Evolutionary conservation across 768 basidiomycete species (phyloP).

Genomic region (Agaricus subrufescens): DNA sequence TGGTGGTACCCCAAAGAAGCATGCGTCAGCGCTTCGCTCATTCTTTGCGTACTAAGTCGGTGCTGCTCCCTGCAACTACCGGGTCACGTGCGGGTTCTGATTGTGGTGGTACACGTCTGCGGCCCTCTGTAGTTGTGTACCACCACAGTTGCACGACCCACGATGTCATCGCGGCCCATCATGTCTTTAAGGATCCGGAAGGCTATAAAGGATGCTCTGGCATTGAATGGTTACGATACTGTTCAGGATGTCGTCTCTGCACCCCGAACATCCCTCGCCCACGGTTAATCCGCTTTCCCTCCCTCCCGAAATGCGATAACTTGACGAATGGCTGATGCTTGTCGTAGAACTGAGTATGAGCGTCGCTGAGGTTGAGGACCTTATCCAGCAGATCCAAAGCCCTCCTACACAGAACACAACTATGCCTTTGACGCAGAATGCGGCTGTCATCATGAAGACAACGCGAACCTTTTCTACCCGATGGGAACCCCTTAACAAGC

Average conservation of each 20-base stretch:
- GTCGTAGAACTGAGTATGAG: slow-evolving; percentile 47
- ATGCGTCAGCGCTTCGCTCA: too few relatives aligned
- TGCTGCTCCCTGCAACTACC: too few relatives aligned
- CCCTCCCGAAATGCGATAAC: neutral
- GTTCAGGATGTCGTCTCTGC: slow-evolving; percentile 43
- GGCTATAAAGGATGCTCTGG: slow-evolving; percentile 40
- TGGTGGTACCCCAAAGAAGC: too few relatives aligned
- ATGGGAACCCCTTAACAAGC: slow-evolving; percentile 47
- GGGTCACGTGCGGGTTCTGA: too few relatives aligned
- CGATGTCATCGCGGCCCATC: slow-evolving; percentile 40
- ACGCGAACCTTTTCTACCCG: slow-evolving; percentile 31
- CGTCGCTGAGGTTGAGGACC: slow-evolving; percentile 36
- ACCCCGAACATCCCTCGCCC: slow-evolving; percentile 42
- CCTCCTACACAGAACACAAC: slow-evolving; percentile 19
- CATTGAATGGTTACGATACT: slow-evolving; percentile 53
- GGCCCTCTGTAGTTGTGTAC: too few relatives aligned
- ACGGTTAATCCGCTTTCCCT: slow-evolving; percentile 31
- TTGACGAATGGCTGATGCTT: neutral
- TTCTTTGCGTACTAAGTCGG: too few relatives aligned
- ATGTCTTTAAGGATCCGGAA: slow-evolving; percentile 43
- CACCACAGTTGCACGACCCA: too few relatives aligned
- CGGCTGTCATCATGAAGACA: slow-evolving; percentile 33
- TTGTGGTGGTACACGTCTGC: too few relatives aligned
- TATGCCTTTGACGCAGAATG: slow-evolving; percentile 50
- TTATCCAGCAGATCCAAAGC: slow-evolving; percentile 38